Evolutionary conservation across 1,284 basidiomycete species (phyloP).

Genomic region (Sanguinoderma infundibulare): DNA sequence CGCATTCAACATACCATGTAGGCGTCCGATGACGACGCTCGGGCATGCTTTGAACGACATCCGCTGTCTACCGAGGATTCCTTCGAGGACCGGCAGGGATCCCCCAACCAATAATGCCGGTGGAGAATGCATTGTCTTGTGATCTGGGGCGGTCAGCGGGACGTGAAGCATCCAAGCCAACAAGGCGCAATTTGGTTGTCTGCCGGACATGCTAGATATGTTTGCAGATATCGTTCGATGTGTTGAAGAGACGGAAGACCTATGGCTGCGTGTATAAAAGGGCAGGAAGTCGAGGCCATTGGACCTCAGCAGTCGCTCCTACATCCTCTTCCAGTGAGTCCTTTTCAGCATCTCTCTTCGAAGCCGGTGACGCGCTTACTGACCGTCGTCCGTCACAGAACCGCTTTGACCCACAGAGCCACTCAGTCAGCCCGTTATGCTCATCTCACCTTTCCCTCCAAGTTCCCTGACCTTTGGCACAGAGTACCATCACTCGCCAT

Average conservation of each 20-base stretch:
- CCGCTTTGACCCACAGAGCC: background rate
- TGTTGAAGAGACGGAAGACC: too few species aligned
- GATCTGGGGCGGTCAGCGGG: background rate
- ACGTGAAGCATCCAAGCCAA: background rate
- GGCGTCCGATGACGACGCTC: too few species aligned
- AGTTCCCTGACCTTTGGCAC: background rate
- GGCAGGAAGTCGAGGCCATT: background rate
- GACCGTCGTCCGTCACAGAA: background rate
- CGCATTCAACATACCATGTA: too few species aligned
- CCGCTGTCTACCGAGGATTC: too few species aligned
- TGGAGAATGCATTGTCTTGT: background rate
- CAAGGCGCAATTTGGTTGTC: background rate
- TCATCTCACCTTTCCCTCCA: background rate
- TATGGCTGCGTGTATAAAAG: background rate
- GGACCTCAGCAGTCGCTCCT: background rate
- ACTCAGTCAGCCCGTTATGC: too few species aligned
- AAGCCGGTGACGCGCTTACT: background rate
- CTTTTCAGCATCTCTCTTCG: background rate
- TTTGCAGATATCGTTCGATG: too few species aligned
- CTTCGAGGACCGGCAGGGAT: too few species aligned
- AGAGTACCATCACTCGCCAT: background rate
- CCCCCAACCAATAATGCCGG: background rate
- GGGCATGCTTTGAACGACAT: too few species aligned
- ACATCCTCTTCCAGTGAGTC: background rate
- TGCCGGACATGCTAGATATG: too few species aligned